Percentiles rank a stretch among this genome's conserved stretches.
These are phyloP conservation scores for Glycine tomentella DNA, from an alignment of 306 rosid genomes.

Conservation along the genomic window DNA sequence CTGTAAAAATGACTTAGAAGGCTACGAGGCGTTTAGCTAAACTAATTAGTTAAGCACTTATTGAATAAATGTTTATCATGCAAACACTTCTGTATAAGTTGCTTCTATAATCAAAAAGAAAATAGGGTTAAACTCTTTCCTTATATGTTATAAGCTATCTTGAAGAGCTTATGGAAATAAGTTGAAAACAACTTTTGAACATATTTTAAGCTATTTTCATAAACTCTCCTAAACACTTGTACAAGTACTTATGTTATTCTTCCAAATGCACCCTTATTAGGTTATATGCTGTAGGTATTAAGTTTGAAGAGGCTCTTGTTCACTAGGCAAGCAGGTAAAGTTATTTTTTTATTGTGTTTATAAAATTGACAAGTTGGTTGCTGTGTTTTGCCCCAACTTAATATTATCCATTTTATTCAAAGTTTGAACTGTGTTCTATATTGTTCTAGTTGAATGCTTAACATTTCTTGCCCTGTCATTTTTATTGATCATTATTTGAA, in stretches of 20 bases:
- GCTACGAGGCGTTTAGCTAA: background rate
- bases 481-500: conserved; percentile 39
- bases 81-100: background rate
- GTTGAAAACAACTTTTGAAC: background rate
- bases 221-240: background rate
- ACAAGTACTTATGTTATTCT: background rate
- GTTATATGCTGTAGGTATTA: background rate
- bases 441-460: conserved; percentile 25
- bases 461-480: background rate
- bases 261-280: background rate
- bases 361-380: conserved; percentile 24
- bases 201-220: background rate
- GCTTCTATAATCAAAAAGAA: background rate
- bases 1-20: background rate
- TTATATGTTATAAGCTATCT: background rate
- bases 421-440: conserved; percentile 11
- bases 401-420: conserved; percentile 1
- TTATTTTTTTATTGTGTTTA: background rate
- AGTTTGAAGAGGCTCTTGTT: background rate
- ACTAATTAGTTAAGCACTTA: background rate
- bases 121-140: too few species aligned
- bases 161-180: background rate
- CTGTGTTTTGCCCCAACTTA: background rate
- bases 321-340: conserved; percentile 16
- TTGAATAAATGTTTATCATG: background rate